Conservation (phyloP, 148 eudicot species). For the Pharnaceum exiguum region DNA sequence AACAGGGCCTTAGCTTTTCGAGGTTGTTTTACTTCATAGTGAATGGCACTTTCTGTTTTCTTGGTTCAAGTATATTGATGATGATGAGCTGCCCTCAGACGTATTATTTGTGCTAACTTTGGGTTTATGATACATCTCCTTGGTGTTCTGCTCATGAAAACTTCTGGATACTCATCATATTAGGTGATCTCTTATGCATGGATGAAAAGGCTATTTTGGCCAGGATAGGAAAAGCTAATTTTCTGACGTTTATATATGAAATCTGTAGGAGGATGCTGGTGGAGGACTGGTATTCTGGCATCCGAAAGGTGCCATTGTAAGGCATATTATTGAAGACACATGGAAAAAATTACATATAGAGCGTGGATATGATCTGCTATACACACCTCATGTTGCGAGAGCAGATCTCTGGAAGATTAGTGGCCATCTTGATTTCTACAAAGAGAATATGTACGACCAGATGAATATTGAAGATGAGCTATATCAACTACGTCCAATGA, state of each 20-base stretch:
- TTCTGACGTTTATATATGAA: background rate
- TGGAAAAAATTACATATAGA: conserved; percentile 92
- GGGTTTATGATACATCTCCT: no score
- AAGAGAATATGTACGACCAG: conserved; percentile 93
- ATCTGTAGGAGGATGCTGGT: conserved; percentile 92
- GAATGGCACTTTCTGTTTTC: no score
- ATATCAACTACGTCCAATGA: conserved; percentile 99
- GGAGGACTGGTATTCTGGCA: conserved; percentile 99
- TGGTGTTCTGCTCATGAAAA: no score
- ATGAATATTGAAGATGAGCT: conserved; percentile 93
- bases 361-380: conserved; percentile 78
- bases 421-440: conserved; percentile 97
- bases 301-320: conserved; percentile 90
- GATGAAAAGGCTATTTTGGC: no score
- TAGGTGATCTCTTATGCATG: no score
- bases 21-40: no score
- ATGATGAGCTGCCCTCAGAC: no score
- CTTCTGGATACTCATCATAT: no score
- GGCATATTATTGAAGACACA: conserved; percentile 89
- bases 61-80: no score
- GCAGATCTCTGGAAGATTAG: conserved; percentile 98
- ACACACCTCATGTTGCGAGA: conserved; percentile 98
- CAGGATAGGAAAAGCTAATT: no score
- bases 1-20: no score
- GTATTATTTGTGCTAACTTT: no score